phyloP scores from a whole-genome alignment of 176 grass and related monocot species.

The Rhipidocladum racemiflorum region DNA sequence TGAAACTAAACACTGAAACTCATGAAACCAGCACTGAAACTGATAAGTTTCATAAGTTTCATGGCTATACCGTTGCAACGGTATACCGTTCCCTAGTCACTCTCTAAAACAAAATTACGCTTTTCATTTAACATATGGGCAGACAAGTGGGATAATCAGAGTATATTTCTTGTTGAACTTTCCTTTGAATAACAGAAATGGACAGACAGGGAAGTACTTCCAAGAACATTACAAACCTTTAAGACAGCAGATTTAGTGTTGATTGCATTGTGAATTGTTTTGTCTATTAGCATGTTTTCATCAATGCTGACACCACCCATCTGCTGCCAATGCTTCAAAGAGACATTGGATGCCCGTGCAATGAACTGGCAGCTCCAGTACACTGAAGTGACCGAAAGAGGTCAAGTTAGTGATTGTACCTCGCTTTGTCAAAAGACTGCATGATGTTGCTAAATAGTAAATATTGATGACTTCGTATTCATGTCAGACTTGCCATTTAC shows the following conservation, averaged over 20 bases:
- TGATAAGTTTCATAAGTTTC: too few species aligned
- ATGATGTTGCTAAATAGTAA: background rate
- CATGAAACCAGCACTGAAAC: too few species aligned
- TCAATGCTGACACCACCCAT: conserved; percentile 84
- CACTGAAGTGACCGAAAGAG: conserved; percentile 47
- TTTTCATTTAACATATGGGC: background rate
- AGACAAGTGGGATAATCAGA: background rate
- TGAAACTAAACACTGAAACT: too few species aligned
- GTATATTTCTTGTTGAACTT: background rate
- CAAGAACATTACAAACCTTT: conserved; percentile 54
- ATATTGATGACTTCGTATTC: background rate
- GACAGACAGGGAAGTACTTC: background rate
- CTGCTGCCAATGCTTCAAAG: conserved; percentile 89
- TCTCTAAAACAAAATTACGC: background rate
- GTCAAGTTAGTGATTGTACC: background rate
- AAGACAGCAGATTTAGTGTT: conserved; percentile 76
- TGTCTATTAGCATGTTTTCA: conserved; percentile 87
- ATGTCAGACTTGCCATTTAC: conserved; percentile 58
- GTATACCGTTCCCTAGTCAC: too few species aligned
- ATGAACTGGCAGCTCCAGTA: conserved; percentile 97
- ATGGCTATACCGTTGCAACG: too few species aligned
- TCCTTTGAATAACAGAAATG: background rate
- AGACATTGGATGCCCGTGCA: conserved; percentile 79
- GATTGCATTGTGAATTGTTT: conserved; percentile 76
- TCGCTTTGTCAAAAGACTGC: background rate